Percentiles rank a stretch among this genome's conserved stretches.
These are phyloP conservation scores for Nemania bipapillata DNA, from an alignment of 2,329 filamentous ascomycete species.

Conservation along the genomic window DNA sequence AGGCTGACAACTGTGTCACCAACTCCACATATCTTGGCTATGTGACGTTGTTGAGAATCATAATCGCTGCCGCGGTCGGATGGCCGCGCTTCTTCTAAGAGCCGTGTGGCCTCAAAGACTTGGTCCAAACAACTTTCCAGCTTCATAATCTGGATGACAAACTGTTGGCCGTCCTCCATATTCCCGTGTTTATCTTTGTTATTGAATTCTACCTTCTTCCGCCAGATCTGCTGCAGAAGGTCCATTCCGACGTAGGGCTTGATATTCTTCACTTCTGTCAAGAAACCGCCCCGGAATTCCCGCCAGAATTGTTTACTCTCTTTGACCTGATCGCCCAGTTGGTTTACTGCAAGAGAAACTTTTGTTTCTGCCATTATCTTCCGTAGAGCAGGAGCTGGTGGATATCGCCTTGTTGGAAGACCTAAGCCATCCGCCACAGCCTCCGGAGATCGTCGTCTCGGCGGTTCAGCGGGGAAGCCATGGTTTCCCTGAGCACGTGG, in stretches of 20 bases:
- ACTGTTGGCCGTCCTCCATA: constrained; percentile 37
- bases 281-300: constrained; percentile 42
- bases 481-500: constrained; percentile 28
- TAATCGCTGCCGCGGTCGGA: constrained; percentile 30
- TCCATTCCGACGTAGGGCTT: constrained; percentile 40
- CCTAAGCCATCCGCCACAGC: neutral
- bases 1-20: constrained; percentile 41
- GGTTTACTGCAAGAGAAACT: constrained; percentile 45
- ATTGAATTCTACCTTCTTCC: constrained; percentile 41
- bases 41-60: constrained; percentile 41
- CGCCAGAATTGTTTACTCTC: constrained; percentile 44
- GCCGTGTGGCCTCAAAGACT: constrained; percentile 40
- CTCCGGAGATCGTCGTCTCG: neutral
- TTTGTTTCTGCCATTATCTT: constrained; percentile 42
- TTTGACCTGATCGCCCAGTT: constrained; percentile 43
- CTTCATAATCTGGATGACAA: constrained; percentile 44
- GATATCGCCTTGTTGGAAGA: neutral
- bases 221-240: constrained; percentile 48
- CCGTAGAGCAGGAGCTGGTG: neutral
- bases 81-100: constrained; percentile 23
- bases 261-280: constrained; percentile 42
- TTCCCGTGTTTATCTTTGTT: constrained; percentile 34
- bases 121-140: constrained; percentile 45
- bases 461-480: constrained; percentile 1
- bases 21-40: constrained; percentile 42